Base-by-base conservation (phyloP, 257 asterid genomes). In the Capsicum baccatum region DNA sequence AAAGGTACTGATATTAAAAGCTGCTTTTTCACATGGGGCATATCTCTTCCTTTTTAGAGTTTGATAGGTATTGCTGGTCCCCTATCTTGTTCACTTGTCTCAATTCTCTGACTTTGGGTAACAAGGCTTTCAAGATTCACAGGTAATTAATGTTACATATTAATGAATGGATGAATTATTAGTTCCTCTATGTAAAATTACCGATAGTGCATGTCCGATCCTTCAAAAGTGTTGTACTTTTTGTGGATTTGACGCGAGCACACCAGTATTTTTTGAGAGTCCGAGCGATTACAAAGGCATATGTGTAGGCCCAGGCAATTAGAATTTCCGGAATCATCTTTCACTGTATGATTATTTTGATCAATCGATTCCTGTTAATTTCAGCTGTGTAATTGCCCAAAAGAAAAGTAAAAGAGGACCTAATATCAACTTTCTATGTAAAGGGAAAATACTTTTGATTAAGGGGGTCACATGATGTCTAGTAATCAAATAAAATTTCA, bases 11-110 rank as follows among this genome's bases (percentile, higher is more conserved):
- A 39, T 15, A 7, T 84, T 62, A 87, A 90, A 88, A 88, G 91
- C 88, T 87, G 88, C 76, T 84, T 86, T 85, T 86, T 89, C 90
- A 92, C 92, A 86, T 88, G 90, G 90, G 82, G 84, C 62, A 64
- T 78, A 26, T 63, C 85, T 82, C 79, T 85, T 59, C 44, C 87
- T n/a, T 35, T 14, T 37, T 64, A 59, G 83, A 62, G 80, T 52
- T 37, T 62, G 47, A 70, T 60, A 35, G 39, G 66, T 26, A 79
- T 58, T 78, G 81, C 37, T 50, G 35, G 83, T 81, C 83, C 83
- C 83, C 73, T 64, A n/a, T 39, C 87, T 83, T 83, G 81, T 54
- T 79, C 63, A 42, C 52, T 83, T 33, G 81, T 59, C 63, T 60
- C 60, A 57, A 19, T 44, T 83, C 55, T 76, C 1, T 16, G 47